Evolutionary conservation across 1,284 basidiomycete genomes (phyloP).

Genomic region (Tilletiopsis washingtonensis): DNA sequence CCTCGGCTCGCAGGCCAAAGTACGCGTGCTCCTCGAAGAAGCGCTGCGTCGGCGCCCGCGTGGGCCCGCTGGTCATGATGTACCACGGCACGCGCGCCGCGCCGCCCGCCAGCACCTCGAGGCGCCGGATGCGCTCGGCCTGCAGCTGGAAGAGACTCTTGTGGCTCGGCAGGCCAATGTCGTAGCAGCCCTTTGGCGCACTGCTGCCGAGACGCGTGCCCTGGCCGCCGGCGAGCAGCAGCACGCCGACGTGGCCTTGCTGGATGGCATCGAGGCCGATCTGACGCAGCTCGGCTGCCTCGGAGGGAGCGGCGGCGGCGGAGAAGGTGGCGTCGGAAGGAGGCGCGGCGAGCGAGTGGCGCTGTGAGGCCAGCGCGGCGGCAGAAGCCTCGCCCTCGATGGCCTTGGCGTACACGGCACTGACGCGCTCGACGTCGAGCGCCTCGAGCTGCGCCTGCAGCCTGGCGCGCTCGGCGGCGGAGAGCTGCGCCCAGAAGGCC

Average conservation of each 20-base stretch:
- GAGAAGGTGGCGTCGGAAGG: conserved; percentile 2
- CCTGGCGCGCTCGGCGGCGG: conserved; percentile 58
- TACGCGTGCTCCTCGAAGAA: conserved; percentile 72
- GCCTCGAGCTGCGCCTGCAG: conserved; percentile 67
- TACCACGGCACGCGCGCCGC: conserved; percentile 68
- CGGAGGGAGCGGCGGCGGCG: conserved; percentile 28
- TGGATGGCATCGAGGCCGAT: conserved; percentile 74
- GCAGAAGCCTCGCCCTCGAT: conserved; percentile 49
- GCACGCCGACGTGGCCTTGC: conserved; percentile 74
- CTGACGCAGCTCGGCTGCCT: conserved; percentile 56
- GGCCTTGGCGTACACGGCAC: conserved; percentile 74
- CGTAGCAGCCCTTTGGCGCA: conserved; percentile 95
- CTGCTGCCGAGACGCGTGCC: conserved; percentile 86
- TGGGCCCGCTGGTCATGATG: conserved; percentile 98
- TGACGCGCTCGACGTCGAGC: conserved; percentile 84
- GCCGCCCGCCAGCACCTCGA: conserved; percentile 63
- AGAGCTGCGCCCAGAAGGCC: conserved; percentile 72
- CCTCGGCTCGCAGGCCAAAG: conserved; percentile 73
- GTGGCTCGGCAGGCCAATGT: conserved; percentile 84
- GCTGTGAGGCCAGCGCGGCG: conserved; percentile 6
- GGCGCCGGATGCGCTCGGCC: conserved; percentile 79
- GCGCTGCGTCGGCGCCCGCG: conserved; percentile 71
- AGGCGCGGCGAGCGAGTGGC: conserved; percentile 3
- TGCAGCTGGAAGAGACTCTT: conserved; percentile 95
- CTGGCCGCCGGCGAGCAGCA: conserved; percentile 96